These are phyloP conservation scores for Crithidia bombi DNA, from an alignment of 208 protist genomes.

Conservation along the genomic window DNA sequence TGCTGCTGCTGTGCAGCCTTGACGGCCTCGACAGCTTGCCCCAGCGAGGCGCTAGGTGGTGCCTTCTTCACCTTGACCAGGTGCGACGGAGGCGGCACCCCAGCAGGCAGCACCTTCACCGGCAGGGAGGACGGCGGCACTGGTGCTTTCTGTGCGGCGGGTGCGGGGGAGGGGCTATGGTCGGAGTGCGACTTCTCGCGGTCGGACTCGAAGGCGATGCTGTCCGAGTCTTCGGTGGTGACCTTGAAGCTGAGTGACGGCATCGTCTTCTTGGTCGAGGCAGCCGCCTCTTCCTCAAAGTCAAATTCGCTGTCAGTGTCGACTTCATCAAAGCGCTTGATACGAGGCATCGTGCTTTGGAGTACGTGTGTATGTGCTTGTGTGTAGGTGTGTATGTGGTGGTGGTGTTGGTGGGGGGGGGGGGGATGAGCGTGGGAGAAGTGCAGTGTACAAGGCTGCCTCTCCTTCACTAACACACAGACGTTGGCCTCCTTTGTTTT, in stretches of 20 bases:
- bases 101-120: neutral
- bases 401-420: no score
- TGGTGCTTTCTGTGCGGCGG: neutral
- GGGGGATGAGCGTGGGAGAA: no score
- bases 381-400: neutral
- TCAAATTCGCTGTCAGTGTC: slow-evolving; percentile 55
- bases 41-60: neutral
- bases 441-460: no score
- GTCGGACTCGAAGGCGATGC: slow-evolving; percentile 27
- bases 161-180: neutral
- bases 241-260: slow-evolving; percentile 45
- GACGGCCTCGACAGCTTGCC: neutral
- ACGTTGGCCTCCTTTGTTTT: no score
- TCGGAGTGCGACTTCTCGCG: slow-evolving; percentile 25
- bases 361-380: neutral
- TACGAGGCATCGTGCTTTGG: slow-evolving; percentile 9
- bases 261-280: slow-evolving; percentile 14
- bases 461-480: no score
- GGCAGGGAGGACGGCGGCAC: neutral
- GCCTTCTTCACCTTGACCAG: slow-evolving; percentile 14
- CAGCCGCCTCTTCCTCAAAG: slow-evolving; percentile 20
- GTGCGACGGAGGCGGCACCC: neutral
- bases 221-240: slow-evolving; percentile 23
- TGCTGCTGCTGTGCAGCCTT: no score
- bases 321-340: slow-evolving; percentile 49